A percentile compares a stretch with the other conserved stretches of the same genome.
phyloP scores from a whole-genome alignment of 2,329 filamentous ascomycete genomes.

The Fusarium continuum region DNA sequence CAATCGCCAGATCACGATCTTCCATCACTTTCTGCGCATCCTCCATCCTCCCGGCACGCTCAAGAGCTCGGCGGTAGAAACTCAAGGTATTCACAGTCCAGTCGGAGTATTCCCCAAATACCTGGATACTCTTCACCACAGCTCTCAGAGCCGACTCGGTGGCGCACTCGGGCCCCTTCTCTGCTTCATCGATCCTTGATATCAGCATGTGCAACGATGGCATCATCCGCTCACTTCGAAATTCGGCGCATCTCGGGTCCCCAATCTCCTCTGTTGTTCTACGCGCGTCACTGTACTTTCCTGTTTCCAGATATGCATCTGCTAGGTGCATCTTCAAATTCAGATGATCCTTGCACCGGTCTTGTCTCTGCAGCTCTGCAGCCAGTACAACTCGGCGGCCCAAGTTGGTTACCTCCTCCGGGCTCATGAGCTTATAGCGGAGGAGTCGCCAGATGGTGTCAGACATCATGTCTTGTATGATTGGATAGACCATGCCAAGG shows the following conservation, averaged over 20 bases:
- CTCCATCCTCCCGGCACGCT: background rate
- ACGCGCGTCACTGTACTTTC: background rate
- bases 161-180: background rate
- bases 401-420: background rate
- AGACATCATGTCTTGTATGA: background rate
- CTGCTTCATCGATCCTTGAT: background rate
- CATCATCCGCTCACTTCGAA: background rate
- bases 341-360: background rate
- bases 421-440: background rate
- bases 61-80: background rate
- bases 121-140: background rate
- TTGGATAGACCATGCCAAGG: background rate
- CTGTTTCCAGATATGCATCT: background rate
- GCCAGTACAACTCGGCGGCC: background rate
- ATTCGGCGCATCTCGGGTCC: background rate
- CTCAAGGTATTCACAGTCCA: background rate
- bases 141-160: background rate
- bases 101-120: background rate
- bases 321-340: background rate
- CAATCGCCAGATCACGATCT: background rate
- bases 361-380: background rate
- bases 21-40: background rate
- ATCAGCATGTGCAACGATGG: background rate
- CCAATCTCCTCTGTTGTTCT: background rate
- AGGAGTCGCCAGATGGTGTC: background rate